Conservation (phyloP, 164 flowering plant genomes). For the Piper betle region DNA sequence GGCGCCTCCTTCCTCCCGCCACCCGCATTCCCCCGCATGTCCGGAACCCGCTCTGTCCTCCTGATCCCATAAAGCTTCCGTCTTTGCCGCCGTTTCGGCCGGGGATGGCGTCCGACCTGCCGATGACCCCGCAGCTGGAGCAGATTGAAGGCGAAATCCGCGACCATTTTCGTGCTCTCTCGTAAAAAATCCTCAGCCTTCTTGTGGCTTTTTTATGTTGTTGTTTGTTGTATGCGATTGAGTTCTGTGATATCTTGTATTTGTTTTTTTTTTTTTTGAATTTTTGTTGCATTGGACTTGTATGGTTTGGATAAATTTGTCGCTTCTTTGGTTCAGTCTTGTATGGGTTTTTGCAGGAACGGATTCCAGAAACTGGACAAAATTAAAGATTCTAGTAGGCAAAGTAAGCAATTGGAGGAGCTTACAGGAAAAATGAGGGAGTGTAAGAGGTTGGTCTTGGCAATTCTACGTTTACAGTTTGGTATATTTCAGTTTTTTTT, state of each 20-base stretch:
- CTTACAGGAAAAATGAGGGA: conserved; percentile 86
- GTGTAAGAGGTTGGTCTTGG: conserved; percentile 10
- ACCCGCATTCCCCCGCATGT: no score
- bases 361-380: conserved; percentile 96
- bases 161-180: conserved; percentile 50
- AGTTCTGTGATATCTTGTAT: background rate
- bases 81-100: no score
- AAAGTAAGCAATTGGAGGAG: conserved; percentile 92
- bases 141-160: conserved; percentile 94
- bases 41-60: no score
- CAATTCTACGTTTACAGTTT: no score
- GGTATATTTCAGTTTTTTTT: no score
- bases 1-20: no score
- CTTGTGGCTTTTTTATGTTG: background rate
- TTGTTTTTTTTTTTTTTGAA: no score
- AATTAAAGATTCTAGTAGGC: conserved; percentile 80
- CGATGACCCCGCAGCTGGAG: conserved; percentile 48
- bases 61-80: no score
- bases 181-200: conserved; percentile 13
- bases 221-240: background rate
- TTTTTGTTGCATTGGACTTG: background rate
- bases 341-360: conserved; percentile 37
- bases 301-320: background rate
- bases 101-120: conserved; percentile 21
- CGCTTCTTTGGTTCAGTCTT: background rate